Evolutionary conservation across 805 yeast genomes (phyloP).

Genomic region (Diddensiella transvaalensis): DNA sequence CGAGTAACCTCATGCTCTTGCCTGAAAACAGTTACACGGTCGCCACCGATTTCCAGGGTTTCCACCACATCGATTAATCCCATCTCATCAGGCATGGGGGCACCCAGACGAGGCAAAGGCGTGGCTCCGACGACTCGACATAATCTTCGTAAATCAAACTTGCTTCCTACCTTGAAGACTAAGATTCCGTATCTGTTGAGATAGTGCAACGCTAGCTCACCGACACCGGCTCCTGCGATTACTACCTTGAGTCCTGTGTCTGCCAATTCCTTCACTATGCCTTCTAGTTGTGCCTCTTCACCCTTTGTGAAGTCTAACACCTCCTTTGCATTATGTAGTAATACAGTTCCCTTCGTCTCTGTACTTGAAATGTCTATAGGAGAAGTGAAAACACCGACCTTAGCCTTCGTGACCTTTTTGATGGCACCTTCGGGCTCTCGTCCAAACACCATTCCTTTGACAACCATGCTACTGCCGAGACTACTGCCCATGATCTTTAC

Average conservation of each 20-base stretch:
- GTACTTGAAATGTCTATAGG: constrained; percentile 94
- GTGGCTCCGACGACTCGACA: constrained; percentile 97
- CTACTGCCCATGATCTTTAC: constrained; percentile 96
- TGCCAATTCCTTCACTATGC: constrained; percentile 72
- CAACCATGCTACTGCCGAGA: constrained; percentile 66
- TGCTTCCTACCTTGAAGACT: constrained; percentile 85
- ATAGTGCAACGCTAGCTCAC: constrained; percentile 91
- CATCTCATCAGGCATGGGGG: constrained; percentile 92
- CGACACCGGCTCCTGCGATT: constrained; percentile 90
- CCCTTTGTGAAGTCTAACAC: constrained; percentile 95
- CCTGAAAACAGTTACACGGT: constrained; percentile 89
- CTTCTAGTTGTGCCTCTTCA: constrained; percentile 90
- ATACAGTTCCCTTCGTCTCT: constrained; percentile 97
- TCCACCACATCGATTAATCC: constrained; percentile 85
- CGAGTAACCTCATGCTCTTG: constrained; percentile 64
- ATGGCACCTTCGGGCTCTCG: constrained; percentile 94
- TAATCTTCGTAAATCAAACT: constrained; percentile 89
- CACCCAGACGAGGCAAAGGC: constrained; percentile 89
- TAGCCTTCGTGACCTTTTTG: constrained; percentile 63
- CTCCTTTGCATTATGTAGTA: constrained; percentile 92
- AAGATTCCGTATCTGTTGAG: constrained; percentile 81
- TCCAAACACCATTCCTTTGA: constrained; percentile 97
- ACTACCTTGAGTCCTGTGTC: constrained; percentile 86
- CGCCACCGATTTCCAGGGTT: constrained; percentile 94
- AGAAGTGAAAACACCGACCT: constrained; percentile 89